Percentiles rank a stretch among this genome's conserved stretches.
Evolutionary conservation across 495 filamentous ascomycete species (phyloP).

Genomic region (Aspergillus indologenus): DNA sequence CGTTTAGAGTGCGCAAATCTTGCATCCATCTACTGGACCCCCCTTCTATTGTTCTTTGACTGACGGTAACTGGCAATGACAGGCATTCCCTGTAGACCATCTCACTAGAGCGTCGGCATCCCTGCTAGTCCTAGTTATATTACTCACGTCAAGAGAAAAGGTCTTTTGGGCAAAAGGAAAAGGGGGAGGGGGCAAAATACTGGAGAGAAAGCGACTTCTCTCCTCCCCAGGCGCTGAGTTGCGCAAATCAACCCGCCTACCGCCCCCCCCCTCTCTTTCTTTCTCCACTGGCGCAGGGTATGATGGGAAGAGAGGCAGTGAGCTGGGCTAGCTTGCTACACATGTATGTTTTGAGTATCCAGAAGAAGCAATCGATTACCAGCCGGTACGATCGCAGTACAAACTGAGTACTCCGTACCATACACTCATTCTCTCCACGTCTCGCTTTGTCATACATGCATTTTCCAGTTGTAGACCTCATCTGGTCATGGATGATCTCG

Average conservation of each 20-base stretch:
- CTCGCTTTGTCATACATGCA: too few relatives aligned
- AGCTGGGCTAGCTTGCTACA: too few relatives aligned
- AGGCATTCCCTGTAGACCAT: not conserved
- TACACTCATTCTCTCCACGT: not conserved
- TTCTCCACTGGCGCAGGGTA: too few relatives aligned
- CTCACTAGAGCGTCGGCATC: not conserved
- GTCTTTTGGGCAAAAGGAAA: not conserved
- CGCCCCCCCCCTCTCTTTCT: too few relatives aligned
- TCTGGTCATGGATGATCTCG: constrained; percentile 4
- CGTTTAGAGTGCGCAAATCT: constrained; percentile 25
- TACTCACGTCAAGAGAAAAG: not conserved
- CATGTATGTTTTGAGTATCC: too few relatives aligned
- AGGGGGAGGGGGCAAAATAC: too few relatives aligned
- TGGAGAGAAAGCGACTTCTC: too few relatives aligned
- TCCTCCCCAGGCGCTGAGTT: not conserved
- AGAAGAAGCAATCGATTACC: not conserved
- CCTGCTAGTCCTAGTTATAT: not conserved
- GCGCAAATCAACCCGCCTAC: not conserved
- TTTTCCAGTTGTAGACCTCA: not conserved
- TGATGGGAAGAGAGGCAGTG: too few relatives aligned
- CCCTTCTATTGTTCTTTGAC: not conserved
- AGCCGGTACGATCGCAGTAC: not conserved
- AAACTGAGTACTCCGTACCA: not conserved
- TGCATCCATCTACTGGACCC: constrained; percentile 14
- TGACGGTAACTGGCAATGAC: not conserved